Percentiles rank a stretch among this genome's conserved stretches.
Conservation (phyloP, 1,284 basidiomycete genomes). For the Cryptococcus sp. region DNA sequence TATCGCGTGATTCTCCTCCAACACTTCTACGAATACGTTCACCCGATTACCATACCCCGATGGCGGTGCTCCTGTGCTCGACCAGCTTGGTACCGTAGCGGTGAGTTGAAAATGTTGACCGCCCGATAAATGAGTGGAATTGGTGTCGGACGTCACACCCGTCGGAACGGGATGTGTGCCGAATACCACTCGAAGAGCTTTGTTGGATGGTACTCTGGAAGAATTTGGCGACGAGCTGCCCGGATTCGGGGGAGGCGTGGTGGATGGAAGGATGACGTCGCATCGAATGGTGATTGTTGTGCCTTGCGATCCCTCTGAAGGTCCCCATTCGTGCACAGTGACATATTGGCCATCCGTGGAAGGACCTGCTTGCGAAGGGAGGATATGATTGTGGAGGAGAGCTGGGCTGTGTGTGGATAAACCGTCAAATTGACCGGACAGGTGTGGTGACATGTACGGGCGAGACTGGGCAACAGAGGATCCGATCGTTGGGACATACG, state of each 20-base stretch:
- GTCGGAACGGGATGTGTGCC: slow-evolving; percentile 38
- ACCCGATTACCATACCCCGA: slow-evolving; percentile 25
- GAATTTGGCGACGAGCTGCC: slow-evolving; percentile 8
- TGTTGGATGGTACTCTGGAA: slow-evolving; percentile 10
- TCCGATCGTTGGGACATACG: slow-evolving; percentile 3
- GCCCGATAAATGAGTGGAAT: slow-evolving; percentile 12
- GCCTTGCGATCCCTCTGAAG: slow-evolving; percentile 33
- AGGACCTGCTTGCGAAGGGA: not conserved
- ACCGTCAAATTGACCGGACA: slow-evolving; percentile 4
- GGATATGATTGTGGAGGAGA: slow-evolving; percentile 1
- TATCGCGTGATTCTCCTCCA: slow-evolving; percentile 31
- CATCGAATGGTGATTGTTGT: slow-evolving; percentile 33
- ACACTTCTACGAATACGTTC: slow-evolving; percentile 39
- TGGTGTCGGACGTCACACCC: slow-evolving; percentile 21
- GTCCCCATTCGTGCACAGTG: slow-evolving; percentile 28
- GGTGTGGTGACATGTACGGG: slow-evolving; percentile 11
- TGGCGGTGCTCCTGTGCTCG: slow-evolving; percentile 16
- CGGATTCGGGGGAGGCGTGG: slow-evolving; percentile 11
- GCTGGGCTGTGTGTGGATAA: slow-evolving; percentile 8
- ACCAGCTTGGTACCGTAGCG: slow-evolving; percentile 34
- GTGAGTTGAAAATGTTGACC: slow-evolving; percentile 31
- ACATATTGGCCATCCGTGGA: slow-evolving; percentile 9
- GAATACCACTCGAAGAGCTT: slow-evolving; percentile 38
- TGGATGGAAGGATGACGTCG: slow-evolving; percentile 33
- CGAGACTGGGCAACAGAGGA: slow-evolving; percentile 5